phyloP scores from a whole-genome alignment of 768 basidiomycete genomes.

The Trametes sanguinea region DNA sequence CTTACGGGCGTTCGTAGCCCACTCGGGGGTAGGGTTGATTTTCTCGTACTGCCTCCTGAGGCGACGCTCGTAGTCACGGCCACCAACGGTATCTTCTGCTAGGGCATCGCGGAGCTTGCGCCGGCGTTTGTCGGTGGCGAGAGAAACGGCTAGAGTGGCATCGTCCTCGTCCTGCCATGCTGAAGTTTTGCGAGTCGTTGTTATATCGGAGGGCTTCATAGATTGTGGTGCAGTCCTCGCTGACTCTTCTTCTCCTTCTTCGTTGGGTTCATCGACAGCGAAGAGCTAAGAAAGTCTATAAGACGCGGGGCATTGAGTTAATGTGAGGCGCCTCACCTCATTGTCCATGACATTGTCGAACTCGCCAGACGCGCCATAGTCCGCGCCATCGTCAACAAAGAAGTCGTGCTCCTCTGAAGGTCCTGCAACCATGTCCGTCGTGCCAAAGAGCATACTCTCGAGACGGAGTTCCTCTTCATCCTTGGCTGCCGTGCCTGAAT shows the following conservation, averaged over 20 bases:
- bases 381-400: slow-evolving; percentile 30
- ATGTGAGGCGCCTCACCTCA: slow-evolving; percentile 53
- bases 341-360: slow-evolving; percentile 70
- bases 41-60: slow-evolving; percentile 85
- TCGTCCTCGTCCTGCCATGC: slow-evolving; percentile 90
- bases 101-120: slow-evolving; percentile 83
- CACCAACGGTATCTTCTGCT: slow-evolving; percentile 68
- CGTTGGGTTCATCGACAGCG: slow-evolving; percentile 63
- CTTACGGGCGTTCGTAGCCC: slow-evolving; percentile 76
- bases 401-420: background rate
- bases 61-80: slow-evolving; percentile 85
- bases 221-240: background rate
- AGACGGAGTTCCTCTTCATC: slow-evolving; percentile 80
- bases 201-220: background rate
- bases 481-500: slow-evolving; percentile 55
- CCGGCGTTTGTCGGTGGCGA: slow-evolving; percentile 63
- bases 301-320: slow-evolving; percentile 6
- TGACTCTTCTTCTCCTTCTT: slow-evolving; percentile 1
- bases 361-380: slow-evolving; percentile 39
- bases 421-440: slow-evolving; percentile 41
- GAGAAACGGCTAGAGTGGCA: slow-evolving; percentile 56
- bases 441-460: slow-evolving; percentile 76
- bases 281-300: slow-evolving; percentile 56
- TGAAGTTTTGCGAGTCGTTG: slow-evolving; percentile 45
- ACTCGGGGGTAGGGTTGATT: slow-evolving; percentile 87